Evolutionary conservation across 306 rosid genomes (phyloP), one percentile per base, ranked within the genome.

Genomic region (Pyrus bretschneideri): DNA sequence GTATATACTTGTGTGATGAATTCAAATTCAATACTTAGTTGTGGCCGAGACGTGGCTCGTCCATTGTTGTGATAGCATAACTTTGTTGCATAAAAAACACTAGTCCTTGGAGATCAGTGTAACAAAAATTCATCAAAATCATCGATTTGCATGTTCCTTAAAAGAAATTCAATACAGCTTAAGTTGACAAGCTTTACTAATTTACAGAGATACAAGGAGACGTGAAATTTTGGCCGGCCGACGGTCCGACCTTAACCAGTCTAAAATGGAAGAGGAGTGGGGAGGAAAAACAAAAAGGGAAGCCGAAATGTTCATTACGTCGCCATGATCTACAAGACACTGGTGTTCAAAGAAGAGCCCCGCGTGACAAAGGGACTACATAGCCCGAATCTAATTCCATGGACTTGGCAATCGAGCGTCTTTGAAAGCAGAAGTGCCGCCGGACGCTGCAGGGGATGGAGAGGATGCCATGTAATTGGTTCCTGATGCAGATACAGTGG

Each of bases 361-460:
- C 75, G 69, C 54, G 42, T 68, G 27, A 33, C 49, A 40, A 67
- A 78, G 69, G 69, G 69, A 35, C 70, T 73, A 45, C 62, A 70
- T 31, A 40, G 71, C 45, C 68, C 4, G 17, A 49, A 46, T 81
- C 85, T 96, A 92, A 76, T 86, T 96, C 98, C 98, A 96, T 22
- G 99, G 97, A 82, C 98, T 92, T 21, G 96, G 97, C 67, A 89
- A 91, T 67, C 93, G 89, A 61, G 97, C 86, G 64, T 96, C 98
- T 85, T 90, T 85, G 71, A 89, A 91, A 77, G 86, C 84, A 21
- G 98, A 92, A 79, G 90, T 91, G 70, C 99, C 97, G 21, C 93
- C 98, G 8, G 97, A 91, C 44, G 96, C 96, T 2, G 93, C 98
- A 42, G 98, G 97, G 63, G 98, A 91, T 75, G 96, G 98, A 72